Percentiles rank a stretch among this genome's conserved stretches.
These are phyloP conservation scores for Trichosanthes truncata DNA, from an alignment of 306 rosid species.

Conservation along the genomic window DNA sequence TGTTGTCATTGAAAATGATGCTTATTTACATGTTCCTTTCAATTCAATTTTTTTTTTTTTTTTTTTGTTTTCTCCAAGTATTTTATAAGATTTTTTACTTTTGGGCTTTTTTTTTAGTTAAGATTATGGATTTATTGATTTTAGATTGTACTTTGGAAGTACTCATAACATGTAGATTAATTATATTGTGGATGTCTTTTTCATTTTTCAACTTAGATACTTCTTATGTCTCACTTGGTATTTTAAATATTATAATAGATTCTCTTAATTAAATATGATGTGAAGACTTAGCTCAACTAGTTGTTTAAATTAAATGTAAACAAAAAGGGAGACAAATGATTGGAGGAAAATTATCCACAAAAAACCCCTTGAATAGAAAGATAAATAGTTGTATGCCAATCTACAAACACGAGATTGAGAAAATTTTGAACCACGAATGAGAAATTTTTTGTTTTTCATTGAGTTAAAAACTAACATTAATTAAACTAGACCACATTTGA, in stretches of 20 bases:
- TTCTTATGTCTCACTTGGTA: not conserved
- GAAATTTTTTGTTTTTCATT: no score
- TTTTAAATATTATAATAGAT: not conserved
- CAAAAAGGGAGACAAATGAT: not conserved
- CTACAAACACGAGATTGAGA: no score
- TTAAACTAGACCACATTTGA: no score
- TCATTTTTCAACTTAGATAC: not conserved
- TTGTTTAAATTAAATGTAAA: not conserved
- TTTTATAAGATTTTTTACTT: not conserved
- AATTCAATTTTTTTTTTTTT: not conserved
- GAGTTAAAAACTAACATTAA: not conserved
- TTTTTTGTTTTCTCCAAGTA: not conserved
- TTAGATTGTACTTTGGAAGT: constrained; percentile 1
- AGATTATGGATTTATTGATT: not conserved
- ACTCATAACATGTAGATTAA: not conserved
- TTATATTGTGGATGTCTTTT: not conserved
- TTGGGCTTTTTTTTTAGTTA: not conserved
- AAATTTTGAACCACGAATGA: not conserved
- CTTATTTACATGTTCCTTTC: not conserved
- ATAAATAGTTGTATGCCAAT: not conserved
- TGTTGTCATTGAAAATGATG: constrained; percentile 13
- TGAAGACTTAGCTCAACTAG: not conserved
- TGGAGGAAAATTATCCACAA: not conserved
- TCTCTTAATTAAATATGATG: not conserved
- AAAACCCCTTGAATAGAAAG: not conserved